Evolutionary conservation across 768 basidiomycete species (phyloP).

Genomic region (Hydnum rufescens): DNA sequence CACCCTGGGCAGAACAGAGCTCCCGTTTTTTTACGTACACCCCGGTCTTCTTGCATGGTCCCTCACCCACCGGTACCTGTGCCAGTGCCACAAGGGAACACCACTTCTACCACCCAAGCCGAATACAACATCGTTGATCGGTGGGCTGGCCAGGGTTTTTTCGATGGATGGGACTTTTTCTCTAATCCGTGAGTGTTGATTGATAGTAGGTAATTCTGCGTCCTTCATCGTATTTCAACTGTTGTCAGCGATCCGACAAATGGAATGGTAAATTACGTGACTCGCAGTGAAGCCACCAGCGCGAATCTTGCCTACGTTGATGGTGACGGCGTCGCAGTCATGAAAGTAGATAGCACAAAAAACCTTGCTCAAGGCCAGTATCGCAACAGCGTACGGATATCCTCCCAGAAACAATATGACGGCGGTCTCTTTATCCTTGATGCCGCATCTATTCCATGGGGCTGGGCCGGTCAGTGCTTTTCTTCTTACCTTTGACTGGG

Average conservation of each 20-base stretch:
- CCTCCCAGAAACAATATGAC: neutral
- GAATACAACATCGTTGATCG: neutral
- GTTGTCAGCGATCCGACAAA: constrained; percentile 38
- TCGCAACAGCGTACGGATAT: constrained; percentile 20
- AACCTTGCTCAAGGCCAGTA: constrained; percentile 29
- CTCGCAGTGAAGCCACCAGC: constrained; percentile 25
- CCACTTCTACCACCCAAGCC: no score
- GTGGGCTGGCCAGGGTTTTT: neutral
- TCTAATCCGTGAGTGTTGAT: neutral
- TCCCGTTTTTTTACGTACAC: no score
- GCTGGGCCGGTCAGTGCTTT: constrained; percentile 7
- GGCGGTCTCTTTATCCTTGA: constrained; percentile 4
- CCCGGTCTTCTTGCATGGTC: no score
- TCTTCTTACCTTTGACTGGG: neutral
- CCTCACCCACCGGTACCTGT: no score
- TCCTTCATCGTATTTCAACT: neutral
- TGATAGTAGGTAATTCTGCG: neutral
- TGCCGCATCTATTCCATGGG: constrained; percentile 1
- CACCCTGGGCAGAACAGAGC: no score
- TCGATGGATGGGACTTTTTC: neutral
- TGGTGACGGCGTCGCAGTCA: constrained; percentile 35
- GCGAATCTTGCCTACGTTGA: constrained; percentile 47
- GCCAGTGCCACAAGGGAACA: no score
- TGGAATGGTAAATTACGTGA: constrained; percentile 45
- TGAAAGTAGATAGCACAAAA: constrained; percentile 43